Conservation (phyloP, 2,329 filamentous ascomycete species). For the Botrytis byssoidea region DNA sequence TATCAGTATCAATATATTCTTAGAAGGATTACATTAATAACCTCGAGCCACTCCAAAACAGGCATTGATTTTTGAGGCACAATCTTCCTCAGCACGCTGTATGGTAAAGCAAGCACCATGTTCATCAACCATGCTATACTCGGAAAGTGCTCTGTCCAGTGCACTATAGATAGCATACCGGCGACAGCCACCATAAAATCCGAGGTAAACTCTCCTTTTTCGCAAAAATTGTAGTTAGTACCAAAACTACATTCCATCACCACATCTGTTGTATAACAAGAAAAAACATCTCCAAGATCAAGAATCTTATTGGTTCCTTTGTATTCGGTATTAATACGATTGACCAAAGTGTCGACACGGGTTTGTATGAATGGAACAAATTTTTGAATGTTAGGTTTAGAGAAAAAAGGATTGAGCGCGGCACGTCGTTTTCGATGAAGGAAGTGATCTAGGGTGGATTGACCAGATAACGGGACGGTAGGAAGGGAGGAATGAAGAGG, state of each 20-base stretch:
- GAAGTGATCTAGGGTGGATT: constrained; percentile 27
- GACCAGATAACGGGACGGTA: constrained; percentile 14
- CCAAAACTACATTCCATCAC: constrained; percentile 33
- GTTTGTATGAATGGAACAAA: constrained; percentile 13
- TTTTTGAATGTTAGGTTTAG: constrained; percentile 22
- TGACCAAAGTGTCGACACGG: constrained; percentile 1
- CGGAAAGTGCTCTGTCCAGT: constrained; percentile 10
- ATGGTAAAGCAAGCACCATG: constrained; percentile 1
- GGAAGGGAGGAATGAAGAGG: constrained; percentile 19
- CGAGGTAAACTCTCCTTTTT: neutral
- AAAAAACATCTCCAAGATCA: constrained; percentile 10
- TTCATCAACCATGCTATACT: constrained; percentile 11
- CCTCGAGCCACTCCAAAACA: constrained; percentile 15
- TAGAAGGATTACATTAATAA: neutral
- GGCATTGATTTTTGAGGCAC: neutral
- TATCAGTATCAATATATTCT: neutral
- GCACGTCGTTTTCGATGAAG: constrained; percentile 28
- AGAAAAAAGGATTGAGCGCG: constrained; percentile 32
- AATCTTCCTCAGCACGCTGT: constrained; percentile 2
- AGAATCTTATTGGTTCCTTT: neutral
- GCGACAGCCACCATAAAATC: constrained; percentile 7
- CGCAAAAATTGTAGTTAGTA: constrained; percentile 6
- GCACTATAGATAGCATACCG: neutral
- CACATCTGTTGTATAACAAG: constrained; percentile 27
- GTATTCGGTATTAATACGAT: constrained; percentile 12